Evolutionary conservation across 2,329 filamentous ascomycete genomes (phyloP), one percentile per base, ranked within the genome.

Genomic region (Intubia oerlemansii): DNA sequence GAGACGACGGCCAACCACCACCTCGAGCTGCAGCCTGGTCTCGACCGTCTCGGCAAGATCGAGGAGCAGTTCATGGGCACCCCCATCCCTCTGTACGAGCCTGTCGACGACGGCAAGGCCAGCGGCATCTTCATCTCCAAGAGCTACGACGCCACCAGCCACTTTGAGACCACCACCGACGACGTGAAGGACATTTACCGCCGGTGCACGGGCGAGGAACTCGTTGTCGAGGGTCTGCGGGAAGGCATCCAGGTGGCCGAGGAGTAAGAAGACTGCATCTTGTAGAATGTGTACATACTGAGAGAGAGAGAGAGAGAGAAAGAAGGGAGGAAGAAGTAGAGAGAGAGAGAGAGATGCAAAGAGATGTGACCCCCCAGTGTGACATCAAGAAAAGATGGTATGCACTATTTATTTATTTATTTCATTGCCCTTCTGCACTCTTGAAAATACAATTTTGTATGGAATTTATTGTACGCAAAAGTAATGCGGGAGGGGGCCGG

Each of bases 61-160:
- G 84, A 95, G 57, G 88, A 95, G 66, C 84, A 82, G 52, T 98
- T 95, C 57, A 82, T 92, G 76, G 79, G 26, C 19, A 19, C 26
- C 10, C 26, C 26, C 26, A 28, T 28, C 10, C 26, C 26, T 13
- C 65, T 98, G 36, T 95, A 93, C 52, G 82, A 91, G 55, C 90
- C 88, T 14, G 51, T 85, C 27, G 77, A 80, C 45, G 67, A 74
- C 45, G 88, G 88, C 38, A 62, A 58, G 41, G 76, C 72, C 42
- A 84, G 93, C 59, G 84, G 84, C 53, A 75, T 98, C 51, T 98
- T 82, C 59, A 82, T 98, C 49, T 92, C 82, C 45, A 93, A 90
- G 71, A 92, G 81, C 59, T 98, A 98, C 55, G 90, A 98, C 46
- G 81, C 90, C 30, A 90, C 79, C 38, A 91, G 79, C 51, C 88